Conservation (phyloP, 2,329 filamentous ascomycete genomes). For the Clarireedia monteithiana region DNA sequence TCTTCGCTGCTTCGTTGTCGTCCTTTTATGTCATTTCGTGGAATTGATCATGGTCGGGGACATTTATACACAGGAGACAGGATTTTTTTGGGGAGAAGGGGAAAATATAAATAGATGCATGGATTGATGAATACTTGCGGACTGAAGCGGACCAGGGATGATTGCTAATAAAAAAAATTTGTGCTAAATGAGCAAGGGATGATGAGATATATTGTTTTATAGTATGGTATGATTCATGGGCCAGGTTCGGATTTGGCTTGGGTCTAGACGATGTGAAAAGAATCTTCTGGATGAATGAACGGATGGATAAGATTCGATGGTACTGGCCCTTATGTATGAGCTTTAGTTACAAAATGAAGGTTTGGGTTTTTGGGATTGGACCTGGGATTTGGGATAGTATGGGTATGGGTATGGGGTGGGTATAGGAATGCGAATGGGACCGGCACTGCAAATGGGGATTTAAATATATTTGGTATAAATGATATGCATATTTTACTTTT, state of each 20-base stretch:
- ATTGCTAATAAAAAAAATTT: too few species aligned
- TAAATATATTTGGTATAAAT: too few species aligned
- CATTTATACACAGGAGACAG: not conserved
- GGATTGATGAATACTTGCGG: not conserved
- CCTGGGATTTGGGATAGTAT: not conserved
- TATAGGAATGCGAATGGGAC: too few species aligned
- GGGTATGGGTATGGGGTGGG: too few species aligned
- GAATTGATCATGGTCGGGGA: not conserved
- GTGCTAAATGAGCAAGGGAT: not conserved
- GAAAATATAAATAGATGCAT: slow-evolving; percentile 1
- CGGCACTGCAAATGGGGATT: too few species aligned
- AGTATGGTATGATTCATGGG: not conserved
- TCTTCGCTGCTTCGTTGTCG: not conserved
- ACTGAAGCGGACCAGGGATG: too few species aligned
- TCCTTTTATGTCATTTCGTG: not conserved
- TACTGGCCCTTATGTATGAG: not conserved
- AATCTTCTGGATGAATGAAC: not conserved
- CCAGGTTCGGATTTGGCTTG: not conserved
- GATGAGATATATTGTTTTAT: not conserved
- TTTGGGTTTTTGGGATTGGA: not conserved
- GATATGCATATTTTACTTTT: too few species aligned
- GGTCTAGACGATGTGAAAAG: not conserved
- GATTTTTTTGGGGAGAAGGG: not conserved
- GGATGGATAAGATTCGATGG: not conserved
- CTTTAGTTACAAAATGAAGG: too few species aligned